Evolutionary conservation across 225 moss, liverwort and hornwort species (phyloP).

Genomic region (Polytrichum commune): DNA sequence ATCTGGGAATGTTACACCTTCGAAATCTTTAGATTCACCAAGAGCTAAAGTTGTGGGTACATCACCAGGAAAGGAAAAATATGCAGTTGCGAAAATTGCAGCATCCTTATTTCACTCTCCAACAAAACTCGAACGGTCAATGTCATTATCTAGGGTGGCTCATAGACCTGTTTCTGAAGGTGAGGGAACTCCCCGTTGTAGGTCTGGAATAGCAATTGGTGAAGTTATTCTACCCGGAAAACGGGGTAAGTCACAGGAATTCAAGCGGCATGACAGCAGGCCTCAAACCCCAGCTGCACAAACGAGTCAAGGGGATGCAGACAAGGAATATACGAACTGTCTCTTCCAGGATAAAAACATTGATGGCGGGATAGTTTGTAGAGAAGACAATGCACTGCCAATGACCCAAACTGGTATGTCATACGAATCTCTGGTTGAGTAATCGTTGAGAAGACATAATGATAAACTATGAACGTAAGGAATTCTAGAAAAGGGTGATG

Average conservation of each 20-base stretch:
- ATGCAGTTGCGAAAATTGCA: slow-evolving; percentile 23
- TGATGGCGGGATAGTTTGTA: slow-evolving; percentile 5
- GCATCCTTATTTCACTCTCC: slow-evolving; percentile 30
- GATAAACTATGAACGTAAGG: no score
- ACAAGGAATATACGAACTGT: slow-evolving; percentile 2
- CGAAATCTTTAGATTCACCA: slow-evolving; percentile 15
- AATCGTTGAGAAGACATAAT: no score
- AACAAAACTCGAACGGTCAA: slow-evolving; percentile 36
- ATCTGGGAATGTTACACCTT: slow-evolving; percentile 25
- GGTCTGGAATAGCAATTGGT: slow-evolving; percentile 10
- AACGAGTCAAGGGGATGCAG: slow-evolving; percentile 9
- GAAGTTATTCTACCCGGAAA: slow-evolving; percentile 23
- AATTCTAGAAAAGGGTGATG: background rate
- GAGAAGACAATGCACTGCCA: slow-evolving; percentile 4
- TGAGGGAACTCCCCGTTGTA: slow-evolving; percentile 22
- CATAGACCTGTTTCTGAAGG: slow-evolving; percentile 17
- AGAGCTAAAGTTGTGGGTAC: slow-evolving; percentile 19
- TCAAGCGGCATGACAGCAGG: slow-evolving; percentile 21
- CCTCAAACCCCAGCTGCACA: slow-evolving; percentile 19
- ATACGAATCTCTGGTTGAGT: no score
- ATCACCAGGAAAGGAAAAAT: slow-evolving; percentile 23
- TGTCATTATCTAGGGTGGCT: slow-evolving; percentile 30
- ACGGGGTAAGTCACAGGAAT: slow-evolving; percentile 10
- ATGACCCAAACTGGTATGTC: slow-evolving; percentile 10
- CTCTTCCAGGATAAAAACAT: slow-evolving; percentile 3